Base-by-base conservation (phyloP, 2,329 filamentous ascomycete species). In the Cordyceps militaris region DNA sequence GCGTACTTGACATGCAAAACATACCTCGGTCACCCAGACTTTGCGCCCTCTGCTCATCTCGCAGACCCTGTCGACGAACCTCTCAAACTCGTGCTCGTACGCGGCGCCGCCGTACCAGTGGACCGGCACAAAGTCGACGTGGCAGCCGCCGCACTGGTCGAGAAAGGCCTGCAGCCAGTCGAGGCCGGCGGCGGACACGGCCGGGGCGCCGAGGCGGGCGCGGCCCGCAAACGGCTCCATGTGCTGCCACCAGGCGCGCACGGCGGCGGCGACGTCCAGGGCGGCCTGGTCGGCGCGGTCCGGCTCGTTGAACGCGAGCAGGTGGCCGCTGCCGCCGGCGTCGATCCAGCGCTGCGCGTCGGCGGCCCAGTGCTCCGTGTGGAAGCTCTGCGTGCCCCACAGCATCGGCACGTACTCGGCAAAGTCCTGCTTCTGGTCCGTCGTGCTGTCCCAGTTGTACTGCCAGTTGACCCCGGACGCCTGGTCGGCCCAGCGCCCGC, bases 111-210 rank as follows among this genome's bases (percentile, higher is more conserved):
- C 73, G 60, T 79, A 79, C 76, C 76, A 79, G 62, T 79, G 77
- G 32, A 78, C 69, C 61, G 71, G 68, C 52, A 78, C 62, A 60
- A 73, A 74, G 64, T 78, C 74, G 47, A 79, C 73, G 13, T 66
- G 68, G 70, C 75, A 78, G 46, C 62, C 66, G n/a, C 61, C 63
- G 68, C 77, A 79, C 9, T 66, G 63, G 23, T 59, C 57, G 44
- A 79, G 49, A 68, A 80, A 80, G 23, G 67, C 63, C 19, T 63
- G 61, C 14, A 80, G 67, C 70, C 73, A 80, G 50, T 68, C 63
- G 24, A 78, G 69, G 10, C 65, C 68, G 36, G 73, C 75, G 63
- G 78, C 79, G 61, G 76, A 79, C 47, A 80, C 75, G 47, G 75
- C 70, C 4, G 78, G 78, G 7, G 76, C 71, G 56, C 75, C 75